Conservation (phyloP, 2,329 filamentous ascomycete species). For the Curvularia eragrostidis region DNA sequence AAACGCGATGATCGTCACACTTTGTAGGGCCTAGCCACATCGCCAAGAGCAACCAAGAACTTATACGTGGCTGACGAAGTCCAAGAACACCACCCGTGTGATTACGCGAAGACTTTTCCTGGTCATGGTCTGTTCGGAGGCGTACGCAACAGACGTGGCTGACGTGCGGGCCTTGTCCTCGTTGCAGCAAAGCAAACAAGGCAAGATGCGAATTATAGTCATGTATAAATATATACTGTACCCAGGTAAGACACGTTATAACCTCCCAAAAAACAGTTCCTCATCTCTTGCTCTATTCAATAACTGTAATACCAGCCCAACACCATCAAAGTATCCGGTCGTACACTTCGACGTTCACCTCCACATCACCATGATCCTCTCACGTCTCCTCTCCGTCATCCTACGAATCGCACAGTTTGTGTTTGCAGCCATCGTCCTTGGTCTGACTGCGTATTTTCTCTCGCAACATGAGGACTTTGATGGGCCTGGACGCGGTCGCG, state of each 20-base stretch:
- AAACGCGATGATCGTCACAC: conserved; percentile 8
- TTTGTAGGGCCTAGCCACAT: conserved; percentile 15
- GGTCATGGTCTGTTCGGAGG: not conserved
- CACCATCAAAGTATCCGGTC: not conserved
- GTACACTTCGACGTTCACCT: not conserved
- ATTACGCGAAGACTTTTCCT: not conserved
- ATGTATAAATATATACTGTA: conserved; percentile 8
- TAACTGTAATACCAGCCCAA: not conserved
- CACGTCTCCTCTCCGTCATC: conserved; percentile 62
- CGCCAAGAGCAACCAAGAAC: not conserved
- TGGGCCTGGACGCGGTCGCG: conserved; percentile 35
- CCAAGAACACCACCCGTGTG: conserved; percentile 12
- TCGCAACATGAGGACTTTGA: conserved; percentile 9
- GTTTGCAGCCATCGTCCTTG: conserved; percentile 67
- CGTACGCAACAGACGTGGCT: conserved; percentile 26
- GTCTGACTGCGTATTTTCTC: conserved; percentile 36
- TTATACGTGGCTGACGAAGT: conserved; percentile 15
- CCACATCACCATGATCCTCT: conserved; percentile 35
- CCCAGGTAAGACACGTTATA: not conserved
- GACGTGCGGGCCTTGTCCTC: conserved; percentile 14
- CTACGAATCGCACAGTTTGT: conserved; percentile 69
- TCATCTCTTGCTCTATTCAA: conserved; percentile 1
- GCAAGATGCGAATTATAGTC: not conserved
- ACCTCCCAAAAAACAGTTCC: not conserved
- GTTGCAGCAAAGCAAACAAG: conserved; percentile 1